Base-by-base conservation (phyloP, 495 filamentous ascomycete species). In the Pyronema domesticum region DNA sequence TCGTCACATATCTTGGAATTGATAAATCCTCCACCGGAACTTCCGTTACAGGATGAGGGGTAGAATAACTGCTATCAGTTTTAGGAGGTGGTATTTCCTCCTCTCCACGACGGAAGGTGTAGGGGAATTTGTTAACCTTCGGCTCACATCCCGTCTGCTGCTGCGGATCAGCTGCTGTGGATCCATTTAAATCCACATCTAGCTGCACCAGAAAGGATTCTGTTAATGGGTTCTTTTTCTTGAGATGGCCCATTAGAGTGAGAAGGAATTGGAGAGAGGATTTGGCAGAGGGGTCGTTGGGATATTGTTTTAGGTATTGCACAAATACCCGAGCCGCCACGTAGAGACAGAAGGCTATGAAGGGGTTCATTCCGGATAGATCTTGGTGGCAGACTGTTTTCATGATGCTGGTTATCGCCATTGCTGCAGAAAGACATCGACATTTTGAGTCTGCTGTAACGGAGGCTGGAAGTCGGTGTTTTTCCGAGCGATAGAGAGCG, bases 381-480 rank as follows among this genome's bases (percentile, higher is more conserved):
- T 99, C 93, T 51, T 91, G 71, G 66, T 95, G 89, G 60, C 86
- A 85, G 47, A 93, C 81, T 81, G 89, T 85, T 53, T 85, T 80
- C 93, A 99, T 95, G 46, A 95, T 89, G 59, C 80, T 87, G n/a
- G 88, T 84, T 61, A 95, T 93, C 60, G 95, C 89, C 54, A 86
- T 84, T 5, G 91, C 91, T 4, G 91, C 87, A 18, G 89, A 86
- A 54, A 96, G 85, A 60, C 93, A 96, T 51, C 91, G 76, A 1
- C 93, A 76, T 63, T 93, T 94, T 63, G 89, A 95, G 62, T 96
- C 89, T 0, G 80, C 78, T 50, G 81, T 80, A 40, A 95, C 82
- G 23, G 78, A 78, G 8, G 78, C 71, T 3, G 89, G 79, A 60
- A 95, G 73, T 51, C 77, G 74, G 66, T 96, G 83, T 68, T 86